Evolutionary conservation across 2,329 filamentous ascomycete genomes (phyloP), one percentile per base, ranked within the genome.

Genomic region (Colletotrichum plurivorum): DNA sequence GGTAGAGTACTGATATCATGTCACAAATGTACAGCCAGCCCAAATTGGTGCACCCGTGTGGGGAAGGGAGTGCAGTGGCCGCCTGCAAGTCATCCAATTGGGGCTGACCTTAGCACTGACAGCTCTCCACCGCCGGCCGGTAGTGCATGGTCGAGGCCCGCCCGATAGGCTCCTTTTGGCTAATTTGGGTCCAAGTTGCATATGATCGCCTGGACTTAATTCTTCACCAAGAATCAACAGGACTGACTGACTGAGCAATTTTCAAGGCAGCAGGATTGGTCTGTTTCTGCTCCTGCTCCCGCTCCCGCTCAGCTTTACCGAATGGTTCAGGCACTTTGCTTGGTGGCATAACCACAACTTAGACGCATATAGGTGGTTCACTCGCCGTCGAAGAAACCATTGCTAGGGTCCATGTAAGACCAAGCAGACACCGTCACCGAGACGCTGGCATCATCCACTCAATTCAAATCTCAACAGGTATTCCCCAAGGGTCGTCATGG

Each of bases 41-140:
- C 22, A 55, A 60, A 65, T 18, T 20, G 48, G 62, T 20, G 36
- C 25, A 13, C 16, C 49, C 62, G 45, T 69, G 62, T 54, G 36
- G 61, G 66, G 60, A 36, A 62, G 22, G 39, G 12, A 60, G 66
- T 61, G 55, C 52, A 39, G 51, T 63, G 36, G 57, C 64, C 27
- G 45, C 56, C 64, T 68, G 52, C 67, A 59, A 63, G 53, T 57
- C 57, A 70, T 58, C 67, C 52, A 67, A 55, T 70, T 25, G 57
- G 49, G 58, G 36, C 48, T 31, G 53, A 20, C 31, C 41, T 46
- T 46, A 68, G 67, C 67, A 68, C 54, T 53, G 67, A 69, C 56
- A 61, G 62, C 56, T 69, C 36, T 13, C 22, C 49, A 55, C 51
- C 20, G 31, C 20, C n/a, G 10, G n/a, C 7, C 41, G 25, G 16